Base-by-base conservation (phyloP, 495 filamentous ascomycete species). In the Penicillium malachiteum region DNA sequence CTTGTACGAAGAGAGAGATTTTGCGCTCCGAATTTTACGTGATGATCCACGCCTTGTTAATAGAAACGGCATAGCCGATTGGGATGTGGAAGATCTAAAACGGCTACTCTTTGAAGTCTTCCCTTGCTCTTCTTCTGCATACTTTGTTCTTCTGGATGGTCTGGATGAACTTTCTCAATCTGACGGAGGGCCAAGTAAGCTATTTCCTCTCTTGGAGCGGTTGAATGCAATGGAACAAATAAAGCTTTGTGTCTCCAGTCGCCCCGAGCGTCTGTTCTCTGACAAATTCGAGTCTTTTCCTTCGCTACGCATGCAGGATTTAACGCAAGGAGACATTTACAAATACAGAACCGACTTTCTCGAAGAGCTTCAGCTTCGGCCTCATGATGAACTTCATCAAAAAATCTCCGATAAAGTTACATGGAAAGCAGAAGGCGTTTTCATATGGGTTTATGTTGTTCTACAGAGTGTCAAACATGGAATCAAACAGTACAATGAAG, bases 161-260 rank as follows among this genome's bases (percentile, higher is more conserved):
- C 46, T 48, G n/a, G 46, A 48, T 48, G 46, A 48, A 35, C 46
- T 48, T 48, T 30, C 46, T 48, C 21, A 48, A 13, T 30, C 46
- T n/a, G 21, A 48, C n/a, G 46, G 21, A 32, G 46, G 46, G 32
- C 12, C 34, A 7, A 35, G 16, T 6, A 33, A 48, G 46, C 46
- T 48, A 33, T 48, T 48, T 33, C 10, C 32, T 17, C 26, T 48
- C 21, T 34, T 31, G 46, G 34, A 48, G 21, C 21, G 32, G n/a
- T 48, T 48, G 12, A 16, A 33, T 7, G 32, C 30, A 32, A 30
- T 30, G 46, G 46, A 48, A 7, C 32, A 30, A 48, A 30, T 48
- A 14, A 48, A 48, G 46, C 18, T 48, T 11, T 48, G 46, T 48
- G 18, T 48, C n/a, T 48, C 46, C 13, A 48, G 46, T 48, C 46